Base-by-base conservation (phyloP, 352 stramenopile genomes). In the Pythium sukuiense region DNA sequence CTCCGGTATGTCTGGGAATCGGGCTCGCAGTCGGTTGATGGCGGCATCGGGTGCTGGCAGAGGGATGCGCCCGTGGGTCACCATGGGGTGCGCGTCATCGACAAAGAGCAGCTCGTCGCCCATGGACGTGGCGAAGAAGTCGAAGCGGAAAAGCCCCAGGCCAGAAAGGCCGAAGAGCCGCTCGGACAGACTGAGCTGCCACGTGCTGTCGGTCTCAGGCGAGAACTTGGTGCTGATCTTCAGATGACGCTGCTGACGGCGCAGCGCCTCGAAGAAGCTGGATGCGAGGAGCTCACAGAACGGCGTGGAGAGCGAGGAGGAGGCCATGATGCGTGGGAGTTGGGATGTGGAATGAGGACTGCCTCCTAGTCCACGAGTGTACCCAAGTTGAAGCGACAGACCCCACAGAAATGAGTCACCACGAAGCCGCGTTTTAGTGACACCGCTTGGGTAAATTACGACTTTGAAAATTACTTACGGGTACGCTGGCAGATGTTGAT, bases 251-350 rank as follows among this genome's bases (percentile, higher is more conserved):
- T 46, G 43, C 55, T 72, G 65, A 39, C 59, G 59, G 27, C 65
- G 65, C 65, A 65, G 59, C 45, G 46, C 65, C 45, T 67, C 65
- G 18, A 63, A 61, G 65, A 68, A 72, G 20, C 35, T 50, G 45
- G 53, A 61, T 26, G 59, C 65, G 11, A 67, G 56, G 2, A 68
- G 27, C 33, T 56, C 37, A n/a, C 35, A 30, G 55, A 72, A 68
- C n/a, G 45, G n/a, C 6, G 53, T 9, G 2, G 65, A 68, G 33
- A 63, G 55, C 6, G 33, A 0, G 3, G 63, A 39, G 20, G 63
- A 26, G 35, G 39, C 7, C 56, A 63, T 61, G 18, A 14, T 41
- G 26, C 13, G 39, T 24, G 45, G 4, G 20, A 33, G 16, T 12
- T 14, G n/a, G 20, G 59, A 53, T n/a, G 6, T 8, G 12, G 29